Percentiles rank a stretch among this genome's conserved stretches.
phyloP scores from a whole-genome alignment of 495 filamentous ascomycete species.

The Aspergillus steynii region DNA sequence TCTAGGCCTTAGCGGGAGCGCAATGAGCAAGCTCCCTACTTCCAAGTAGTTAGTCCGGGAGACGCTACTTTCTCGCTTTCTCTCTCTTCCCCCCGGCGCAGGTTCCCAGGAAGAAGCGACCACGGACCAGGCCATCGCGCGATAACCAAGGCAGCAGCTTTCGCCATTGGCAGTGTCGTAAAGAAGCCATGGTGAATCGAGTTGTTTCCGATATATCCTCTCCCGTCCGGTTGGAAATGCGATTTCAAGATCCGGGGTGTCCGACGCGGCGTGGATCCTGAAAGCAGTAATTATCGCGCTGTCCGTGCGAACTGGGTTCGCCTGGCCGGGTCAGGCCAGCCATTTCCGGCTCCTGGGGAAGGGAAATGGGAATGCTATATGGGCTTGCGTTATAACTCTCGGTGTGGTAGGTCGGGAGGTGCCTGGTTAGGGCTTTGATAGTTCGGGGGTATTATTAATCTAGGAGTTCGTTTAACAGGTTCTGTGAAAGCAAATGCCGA shows the following conservation, averaged over 20 bases:
- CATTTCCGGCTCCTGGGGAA: not conserved
- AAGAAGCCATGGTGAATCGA: not conserved
- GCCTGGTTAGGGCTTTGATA: not conserved
- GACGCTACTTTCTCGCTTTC: no score
- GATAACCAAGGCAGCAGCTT: not conserved
- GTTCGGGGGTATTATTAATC: not conserved
- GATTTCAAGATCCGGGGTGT: not conserved
- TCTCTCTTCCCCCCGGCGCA: not conserved
- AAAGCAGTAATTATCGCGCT: not conserved
- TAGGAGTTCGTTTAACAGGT: not conserved
- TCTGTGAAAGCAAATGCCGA: not conserved
- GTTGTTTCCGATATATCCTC: not conserved
- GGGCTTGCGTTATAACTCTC: no score
- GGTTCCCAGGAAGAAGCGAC: no score
- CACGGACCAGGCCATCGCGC: not conserved
- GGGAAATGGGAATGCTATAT: no score
- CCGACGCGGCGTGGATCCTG: no score
- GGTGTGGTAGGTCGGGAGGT: no score
- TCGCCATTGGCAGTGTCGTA: not conserved
- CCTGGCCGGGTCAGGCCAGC: not conserved
- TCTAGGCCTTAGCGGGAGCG: not conserved
- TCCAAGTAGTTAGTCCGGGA: no score
- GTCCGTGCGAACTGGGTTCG: not conserved
- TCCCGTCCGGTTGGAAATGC: not conserved
- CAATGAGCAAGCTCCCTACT: not conserved